A percentile compares a stretch with the other conserved stretches of the same genome.
phyloP scores from a whole-genome alignment of 2,329 filamentous ascomycete species.

The Pseudocercospora ulei region DNA sequence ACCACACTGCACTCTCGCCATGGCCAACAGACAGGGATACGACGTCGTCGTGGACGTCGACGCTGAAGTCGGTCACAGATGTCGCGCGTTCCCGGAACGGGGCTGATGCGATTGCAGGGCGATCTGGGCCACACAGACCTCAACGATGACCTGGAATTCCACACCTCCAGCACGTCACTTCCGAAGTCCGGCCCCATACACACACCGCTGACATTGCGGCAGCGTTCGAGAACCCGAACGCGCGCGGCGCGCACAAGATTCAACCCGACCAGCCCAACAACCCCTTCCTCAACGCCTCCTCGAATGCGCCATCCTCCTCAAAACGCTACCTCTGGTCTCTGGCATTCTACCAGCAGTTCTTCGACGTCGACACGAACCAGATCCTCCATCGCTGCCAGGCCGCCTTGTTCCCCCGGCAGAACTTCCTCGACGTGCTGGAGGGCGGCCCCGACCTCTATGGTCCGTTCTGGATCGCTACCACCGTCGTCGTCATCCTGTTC shows the following conservation, averaged over 20 bases:
- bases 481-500: conserved; percentile 90
- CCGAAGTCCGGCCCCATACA: neutral
- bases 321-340: conserved; percentile 91
- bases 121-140: conserved; percentile 97
- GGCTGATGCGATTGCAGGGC: conserved; percentile 50
- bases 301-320: conserved; percentile 26
- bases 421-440: conserved; percentile 94
- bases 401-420: conserved; percentile 79
- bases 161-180: conserved; percentile 59
- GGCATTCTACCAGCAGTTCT: conserved; percentile 93
- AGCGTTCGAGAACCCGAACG: conserved; percentile 34
- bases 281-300: conserved; percentile 31
- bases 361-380: conserved; percentile 90
- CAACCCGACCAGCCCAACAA: conserved; percentile 34
- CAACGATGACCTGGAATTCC: conserved; percentile 98
- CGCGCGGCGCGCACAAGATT: conserved; percentile 40
- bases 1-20: conserved; percentile 14
- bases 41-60: conserved; percentile 97
- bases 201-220: conserved; percentile 8
- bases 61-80: conserved; percentile 59
- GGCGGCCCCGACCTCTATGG: conserved; percentile 96
- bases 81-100: conserved; percentile 8
- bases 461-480: conserved; percentile 97
- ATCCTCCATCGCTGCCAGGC: conserved; percentile 79
- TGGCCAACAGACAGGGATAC: conserved; percentile 62